Evolutionary conservation across 1,284 basidiomycete genomes (phyloP), one percentile per base, ranked within the genome.

Genomic region (Microbotryum intermedium): DNA sequence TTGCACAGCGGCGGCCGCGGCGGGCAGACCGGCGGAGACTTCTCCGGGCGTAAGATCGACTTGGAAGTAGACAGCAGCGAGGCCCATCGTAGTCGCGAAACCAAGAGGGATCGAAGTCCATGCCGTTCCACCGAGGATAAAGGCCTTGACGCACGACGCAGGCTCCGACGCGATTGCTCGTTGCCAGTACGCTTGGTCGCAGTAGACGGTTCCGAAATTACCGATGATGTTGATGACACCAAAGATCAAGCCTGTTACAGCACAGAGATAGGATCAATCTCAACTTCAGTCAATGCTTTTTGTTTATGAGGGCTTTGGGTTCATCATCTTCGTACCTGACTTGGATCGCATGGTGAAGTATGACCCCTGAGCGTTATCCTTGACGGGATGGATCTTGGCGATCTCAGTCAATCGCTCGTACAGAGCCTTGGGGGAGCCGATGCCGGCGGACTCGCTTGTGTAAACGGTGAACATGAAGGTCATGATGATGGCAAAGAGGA

Each of bases 1-100:
- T 1, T 65, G 64, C 16, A 58, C 56, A 4, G 68, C 88, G 0
- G 88, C 88, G 3, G 86, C 82, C 0, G 87, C 79, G 8, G 90
- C 90, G 1, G 90, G 88, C 0, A 93, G 79, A 48, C 90, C 90
- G 20, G 86, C 87, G 6, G 85, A 85, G 18, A 93, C 84, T 67
- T 92, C 84, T 3, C 29, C 46, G 18, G 58, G 20, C 0, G 61
- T 51, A 3, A 70, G 54, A 6, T 50, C 52, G 4, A 18, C 42
- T 1, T 66, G 63, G 44, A 57, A 69, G 26, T 28, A 30, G 10
- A 65, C 58, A 0, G 59, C 59, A 0, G 58, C 13, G 28, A 60
- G 49, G 7, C 58, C 58, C 53, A 60, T 55, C 4, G 58, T 55
- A 7, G 58, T 55, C 0, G 58, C 58, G 58, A 60, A 60, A 2